Evolutionary conservation across 208 protist species (phyloP), one percentile per base, ranked within the genome.

Genomic region (Wallacemonas sp.): DNA sequence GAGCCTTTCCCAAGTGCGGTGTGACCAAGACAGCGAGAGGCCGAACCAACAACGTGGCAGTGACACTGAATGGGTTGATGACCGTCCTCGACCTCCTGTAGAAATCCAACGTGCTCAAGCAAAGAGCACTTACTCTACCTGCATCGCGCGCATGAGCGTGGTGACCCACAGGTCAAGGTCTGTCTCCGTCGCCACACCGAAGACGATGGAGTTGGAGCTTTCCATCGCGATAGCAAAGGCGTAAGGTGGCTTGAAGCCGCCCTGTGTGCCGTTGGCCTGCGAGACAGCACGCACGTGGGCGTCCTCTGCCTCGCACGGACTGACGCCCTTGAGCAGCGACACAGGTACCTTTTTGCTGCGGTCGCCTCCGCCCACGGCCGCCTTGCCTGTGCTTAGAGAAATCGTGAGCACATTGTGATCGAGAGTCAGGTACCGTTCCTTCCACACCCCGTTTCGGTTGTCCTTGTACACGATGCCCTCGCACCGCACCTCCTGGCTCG

Each of bases 381-480:
- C 67, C 63, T 88, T 92, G 1, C 77, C 85, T 12, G 77, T 78
- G 2, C 74, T 68, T 17, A 94, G 70, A 0, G 83, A 89, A 38
- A 94, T 88, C 24, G 90, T 85, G 1, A 98, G 80, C n/a, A 79
- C 76, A 26, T 71, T 72, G 36, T 83, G 73, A 3, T 68, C 71
- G 1, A 94, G 59, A 29, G 76, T 57, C 3, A 91, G 68, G 59
- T 92, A 85, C 12, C 87, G 85, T 54, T 94, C 85, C 72, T 94
- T 94, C 89, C 89, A 94, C 1, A 78, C 63, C n/a, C 81, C 79
- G 36, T 79, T 85, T n/a, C 42, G 66, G 39, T 63, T 81, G 55
- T 83, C 79, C 71, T 95, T 95, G 70, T 87, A 92, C n/a, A 95
- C 79, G 2, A 82, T 71, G 6, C 90, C 81, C 58, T 95, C 87